Conservation (phyloP, 2,329 filamentous ascomycete genomes). For the Penicillium sp. region DNA sequence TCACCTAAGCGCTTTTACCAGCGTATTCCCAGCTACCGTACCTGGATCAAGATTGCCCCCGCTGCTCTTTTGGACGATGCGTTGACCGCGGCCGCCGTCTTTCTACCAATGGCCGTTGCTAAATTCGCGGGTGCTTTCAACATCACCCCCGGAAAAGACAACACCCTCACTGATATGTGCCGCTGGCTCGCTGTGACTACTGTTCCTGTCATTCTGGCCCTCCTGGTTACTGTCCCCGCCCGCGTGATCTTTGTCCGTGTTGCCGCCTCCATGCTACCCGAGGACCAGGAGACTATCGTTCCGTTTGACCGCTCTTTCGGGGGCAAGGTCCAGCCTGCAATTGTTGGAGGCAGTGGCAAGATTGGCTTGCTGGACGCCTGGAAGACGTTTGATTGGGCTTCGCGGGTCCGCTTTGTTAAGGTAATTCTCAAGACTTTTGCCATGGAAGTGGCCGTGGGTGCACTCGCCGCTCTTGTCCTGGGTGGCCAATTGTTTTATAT, state of each 20-base stretch:
- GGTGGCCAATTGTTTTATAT: constrained; percentile 54
- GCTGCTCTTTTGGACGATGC: constrained; percentile 63
- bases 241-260: constrained; percentile 76
- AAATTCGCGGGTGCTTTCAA: constrained; percentile 45
- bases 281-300: constrained; percentile 79
- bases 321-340: constrained; percentile 71
- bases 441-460: constrained; percentile 51
- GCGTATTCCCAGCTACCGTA: constrained; percentile 66
- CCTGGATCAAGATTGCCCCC: constrained; percentile 70
- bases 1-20: constrained; percentile 64
- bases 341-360: constrained; percentile 70
- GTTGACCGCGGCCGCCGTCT: constrained; percentile 49
- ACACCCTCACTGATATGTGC: constrained; percentile 34
- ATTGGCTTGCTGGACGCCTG: constrained; percentile 74
- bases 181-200: constrained; percentile 32
- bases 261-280: constrained; percentile 80
- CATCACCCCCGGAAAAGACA: constrained; percentile 25
- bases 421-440: constrained; percentile 70
- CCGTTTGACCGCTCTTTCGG: constrained; percentile 86
- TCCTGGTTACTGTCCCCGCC: constrained; percentile 71
- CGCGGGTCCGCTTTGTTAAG: constrained; percentile 71
- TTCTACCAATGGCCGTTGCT: constrained; percentile 46
- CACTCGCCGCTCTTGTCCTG: constrained; percentile 53
- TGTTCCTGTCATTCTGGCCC: constrained; percentile 49
- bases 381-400: constrained; percentile 71